Conservation (phyloP, 2,329 filamentous ascomycete genomes). For the Alternaria sp. region DNA sequence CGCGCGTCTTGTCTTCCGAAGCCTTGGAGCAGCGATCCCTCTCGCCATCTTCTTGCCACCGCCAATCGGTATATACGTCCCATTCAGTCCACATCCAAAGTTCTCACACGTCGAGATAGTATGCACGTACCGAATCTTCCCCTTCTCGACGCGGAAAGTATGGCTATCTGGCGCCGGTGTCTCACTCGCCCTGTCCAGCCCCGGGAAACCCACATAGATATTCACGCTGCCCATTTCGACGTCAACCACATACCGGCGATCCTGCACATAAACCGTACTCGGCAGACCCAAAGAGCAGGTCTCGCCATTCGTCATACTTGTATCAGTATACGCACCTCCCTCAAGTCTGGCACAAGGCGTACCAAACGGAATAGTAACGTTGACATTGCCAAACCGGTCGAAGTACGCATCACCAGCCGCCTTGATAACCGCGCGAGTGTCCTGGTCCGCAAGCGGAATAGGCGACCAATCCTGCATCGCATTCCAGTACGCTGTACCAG, state of each 20-base stretch:
- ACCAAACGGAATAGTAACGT: conserved; percentile 28
- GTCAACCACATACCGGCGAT: conserved; percentile 36
- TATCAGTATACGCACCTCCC: conserved; percentile 32
- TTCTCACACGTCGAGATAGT: conserved; percentile 30
- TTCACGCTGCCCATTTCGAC: conserved; percentile 32
- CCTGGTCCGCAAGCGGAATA: conserved; percentile 15
- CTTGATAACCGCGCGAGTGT: conserved; percentile 24
- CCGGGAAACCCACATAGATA: conserved; percentile 29
- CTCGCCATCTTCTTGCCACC: not conserved
- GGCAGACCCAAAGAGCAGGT: conserved; percentile 31
- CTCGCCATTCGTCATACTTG: conserved; percentile 13
- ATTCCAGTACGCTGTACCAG: conserved; percentile 17
- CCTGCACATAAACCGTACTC: conserved; percentile 23
- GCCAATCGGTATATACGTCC: conserved; percentile 13
- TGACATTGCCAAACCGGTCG: conserved; percentile 23
- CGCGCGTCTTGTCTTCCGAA: not conserved
- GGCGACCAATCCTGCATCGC: conserved; percentile 22
- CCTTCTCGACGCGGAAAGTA: conserved; percentile 32
- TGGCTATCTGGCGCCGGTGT: conserved; percentile 30
- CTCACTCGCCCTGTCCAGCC: conserved; percentile 22
- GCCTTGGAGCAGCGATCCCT: not conserved
- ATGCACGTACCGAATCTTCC: conserved; percentile 31
- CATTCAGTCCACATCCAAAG: conserved; percentile 25
- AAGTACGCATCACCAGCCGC: conserved; percentile 34
- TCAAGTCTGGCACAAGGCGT: conserved; percentile 35